phyloP scores from a whole-genome alignment of 2,329 filamentous ascomycete species.

The Colletotrichum camelliae region DNA sequence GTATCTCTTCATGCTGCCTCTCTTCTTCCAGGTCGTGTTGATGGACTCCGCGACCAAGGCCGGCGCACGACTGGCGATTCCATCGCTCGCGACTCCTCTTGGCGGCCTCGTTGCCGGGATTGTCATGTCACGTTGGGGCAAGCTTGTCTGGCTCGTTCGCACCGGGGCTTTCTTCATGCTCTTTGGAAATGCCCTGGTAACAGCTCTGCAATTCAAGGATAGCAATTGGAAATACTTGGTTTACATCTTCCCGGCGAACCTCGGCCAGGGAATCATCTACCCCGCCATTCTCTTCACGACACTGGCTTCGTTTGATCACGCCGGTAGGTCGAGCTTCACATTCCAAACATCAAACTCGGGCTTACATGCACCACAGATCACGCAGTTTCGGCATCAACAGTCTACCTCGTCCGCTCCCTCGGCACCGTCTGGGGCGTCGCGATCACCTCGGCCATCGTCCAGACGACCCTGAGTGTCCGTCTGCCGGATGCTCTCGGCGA shows the following conservation, averaged over 20 bases:
- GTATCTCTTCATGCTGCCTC: conserved; percentile 72
- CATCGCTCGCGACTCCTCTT: conserved; percentile 64
- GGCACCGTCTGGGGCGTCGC: conserved; percentile 71
- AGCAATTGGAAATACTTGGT: conserved; percentile 59
- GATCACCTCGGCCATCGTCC: conserved; percentile 65
- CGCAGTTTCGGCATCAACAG: conserved; percentile 65
- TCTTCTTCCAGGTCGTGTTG: conserved; percentile 74
- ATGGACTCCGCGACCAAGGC: conserved; percentile 68
- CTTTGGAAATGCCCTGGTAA: conserved; percentile 57
- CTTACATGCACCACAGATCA: conserved; percentile 51
- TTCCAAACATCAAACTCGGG: not conserved
- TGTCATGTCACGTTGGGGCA: conserved; percentile 62
- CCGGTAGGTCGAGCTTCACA: conserved; percentile 45
- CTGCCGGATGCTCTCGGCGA: conserved; percentile 59
- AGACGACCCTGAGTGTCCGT: conserved; percentile 62
- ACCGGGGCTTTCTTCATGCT: conserved; percentile 56
- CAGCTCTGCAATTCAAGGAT: conserved; percentile 54
- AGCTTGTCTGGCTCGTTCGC: conserved; percentile 56
- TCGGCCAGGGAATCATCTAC: conserved; percentile 66
- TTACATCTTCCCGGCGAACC: conserved; percentile 62
- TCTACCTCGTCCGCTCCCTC: conserved; percentile 68
- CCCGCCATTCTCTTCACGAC: conserved; percentile 66
- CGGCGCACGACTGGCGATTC: conserved; percentile 67
- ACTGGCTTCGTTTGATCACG: conserved; percentile 66
- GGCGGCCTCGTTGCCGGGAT: conserved; percentile 62